Evolutionary conservation across 2,329 filamentous ascomycete species (phyloP).

Genomic region (Lasiodiplodia sp.): DNA sequence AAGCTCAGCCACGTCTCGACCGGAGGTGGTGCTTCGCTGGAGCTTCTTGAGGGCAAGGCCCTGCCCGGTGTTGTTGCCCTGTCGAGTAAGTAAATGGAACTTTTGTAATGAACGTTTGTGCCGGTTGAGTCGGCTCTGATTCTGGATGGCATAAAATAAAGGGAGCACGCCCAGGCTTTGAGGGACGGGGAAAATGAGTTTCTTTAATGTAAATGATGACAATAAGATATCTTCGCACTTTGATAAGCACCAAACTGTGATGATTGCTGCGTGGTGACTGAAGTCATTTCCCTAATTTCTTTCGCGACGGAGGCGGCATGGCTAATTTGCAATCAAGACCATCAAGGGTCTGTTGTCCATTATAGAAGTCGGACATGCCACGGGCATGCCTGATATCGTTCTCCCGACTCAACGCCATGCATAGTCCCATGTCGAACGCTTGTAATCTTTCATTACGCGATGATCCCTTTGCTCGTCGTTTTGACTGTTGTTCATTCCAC

Average conservation of each 20-base stretch:
- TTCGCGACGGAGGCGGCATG: neutral
- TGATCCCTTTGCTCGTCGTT: neutral
- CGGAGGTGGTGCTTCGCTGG: conserved; percentile 91
- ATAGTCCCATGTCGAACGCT: neutral
- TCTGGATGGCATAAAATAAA: conserved; percentile 27
- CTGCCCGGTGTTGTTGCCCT: conserved; percentile 92
- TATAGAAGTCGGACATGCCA: neutral
- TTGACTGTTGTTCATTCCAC: neutral
- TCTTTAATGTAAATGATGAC: conserved; percentile 26
- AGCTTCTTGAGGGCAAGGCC: conserved; percentile 97
- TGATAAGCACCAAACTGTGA: neutral
- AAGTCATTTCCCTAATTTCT: neutral
- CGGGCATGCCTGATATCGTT: neutral
- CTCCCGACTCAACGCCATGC: neutral
- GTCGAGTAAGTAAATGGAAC: conserved; percentile 70
- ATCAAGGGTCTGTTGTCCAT: neutral
- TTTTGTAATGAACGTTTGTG: conserved; percentile 9
- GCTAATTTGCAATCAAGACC: neutral
- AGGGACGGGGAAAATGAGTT: conserved; percentile 1
- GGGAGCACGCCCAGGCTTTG: conserved; percentile 26
- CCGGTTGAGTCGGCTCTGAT: conserved; percentile 27
- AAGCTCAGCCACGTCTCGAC: conserved; percentile 99
- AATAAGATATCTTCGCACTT: conserved; percentile 22
- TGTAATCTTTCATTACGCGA: conserved; percentile 1
- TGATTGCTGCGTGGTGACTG: neutral